A percentile compares a stretch with the other conserved stretches of the same genome.
Evolutionary conservation across 2,329 filamentous ascomycete genomes (phyloP).

Genomic region (Talaromyces verruculosus): DNA sequence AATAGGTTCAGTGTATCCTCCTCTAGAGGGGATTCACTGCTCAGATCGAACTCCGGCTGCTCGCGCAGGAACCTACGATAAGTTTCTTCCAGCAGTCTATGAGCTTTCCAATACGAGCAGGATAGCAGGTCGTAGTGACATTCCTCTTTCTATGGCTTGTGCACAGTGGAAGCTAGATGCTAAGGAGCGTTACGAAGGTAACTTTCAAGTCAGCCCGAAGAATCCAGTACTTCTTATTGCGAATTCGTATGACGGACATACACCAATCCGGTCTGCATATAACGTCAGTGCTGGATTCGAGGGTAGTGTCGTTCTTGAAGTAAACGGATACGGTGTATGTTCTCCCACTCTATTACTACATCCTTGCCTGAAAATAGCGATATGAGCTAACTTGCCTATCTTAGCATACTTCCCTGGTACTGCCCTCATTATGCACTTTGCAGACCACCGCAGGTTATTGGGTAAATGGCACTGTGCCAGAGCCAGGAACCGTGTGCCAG

Average conservation of each 20-base stretch:
- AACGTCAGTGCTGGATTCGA: constrained; percentile 28
- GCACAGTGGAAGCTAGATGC: no score
- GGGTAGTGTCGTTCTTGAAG: constrained; percentile 29
- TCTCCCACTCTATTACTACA: constrained; percentile 4
- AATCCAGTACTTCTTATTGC: no score
- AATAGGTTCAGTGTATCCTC: no score
- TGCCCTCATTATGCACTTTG: constrained; percentile 36
- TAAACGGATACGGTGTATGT: constrained; percentile 27
- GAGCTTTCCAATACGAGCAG: no score
- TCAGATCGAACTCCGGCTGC: no score
- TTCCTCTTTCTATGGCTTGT: no score
- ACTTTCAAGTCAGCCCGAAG: no score
- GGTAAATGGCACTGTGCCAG: constrained; percentile 36
- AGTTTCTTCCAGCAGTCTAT: no score
- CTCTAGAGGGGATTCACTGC: no score
- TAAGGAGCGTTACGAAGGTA: no score
- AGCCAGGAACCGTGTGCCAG: constrained; percentile 35
- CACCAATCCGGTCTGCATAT: constrained; percentile 27
- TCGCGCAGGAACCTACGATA: no score
- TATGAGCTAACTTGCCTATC: not conserved
- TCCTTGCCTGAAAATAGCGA: not conserved
- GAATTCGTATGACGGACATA: constrained; percentile 12
- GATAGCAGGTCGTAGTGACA: no score
- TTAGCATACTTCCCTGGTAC: constrained; percentile 20
- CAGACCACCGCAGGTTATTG: constrained; percentile 35